These are phyloP conservation scores for Clonostachys sp. DNA, from an alignment of 2,329 filamentous ascomycete genomes.

Conservation along the genomic window DNA sequence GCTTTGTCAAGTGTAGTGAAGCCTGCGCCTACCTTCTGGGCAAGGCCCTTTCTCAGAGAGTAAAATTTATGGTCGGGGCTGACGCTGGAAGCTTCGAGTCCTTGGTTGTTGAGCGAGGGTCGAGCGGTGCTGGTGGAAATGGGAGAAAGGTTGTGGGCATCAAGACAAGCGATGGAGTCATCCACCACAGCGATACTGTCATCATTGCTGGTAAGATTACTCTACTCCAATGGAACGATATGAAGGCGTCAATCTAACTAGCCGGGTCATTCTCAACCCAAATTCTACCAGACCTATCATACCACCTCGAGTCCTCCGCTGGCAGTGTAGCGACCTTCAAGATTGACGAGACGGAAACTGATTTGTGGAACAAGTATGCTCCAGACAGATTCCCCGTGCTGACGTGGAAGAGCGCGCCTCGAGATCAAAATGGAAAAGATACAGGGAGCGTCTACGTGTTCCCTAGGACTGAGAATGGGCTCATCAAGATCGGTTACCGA, in stretches of 20 bases:
- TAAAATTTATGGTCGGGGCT: constrained; percentile 15
- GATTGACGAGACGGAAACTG: constrained; percentile 10
- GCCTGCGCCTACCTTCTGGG: constrained; percentile 11
- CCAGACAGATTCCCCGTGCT: constrained; percentile 22
- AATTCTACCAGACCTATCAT: constrained; percentile 16
- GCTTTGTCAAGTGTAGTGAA: constrained; percentile 11
- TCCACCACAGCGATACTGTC: background rate
- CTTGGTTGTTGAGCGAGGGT: background rate
- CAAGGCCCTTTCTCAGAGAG: constrained; percentile 12
- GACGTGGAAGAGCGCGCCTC: constrained; percentile 20
- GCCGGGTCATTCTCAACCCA: constrained; percentile 24
- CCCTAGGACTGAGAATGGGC: constrained; percentile 15
- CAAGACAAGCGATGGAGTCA: background rate
- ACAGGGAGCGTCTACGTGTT: constrained; percentile 19
- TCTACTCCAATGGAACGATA: constrained; percentile 5
- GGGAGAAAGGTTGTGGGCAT: background rate
- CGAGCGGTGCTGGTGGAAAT: background rate
- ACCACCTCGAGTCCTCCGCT: constrained; percentile 19
- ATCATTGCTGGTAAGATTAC: background rate
- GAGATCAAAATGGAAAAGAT: constrained; percentile 17
- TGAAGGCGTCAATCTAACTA: background rate
- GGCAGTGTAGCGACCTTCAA: constrained; percentile 19
- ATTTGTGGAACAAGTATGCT: constrained; percentile 23
- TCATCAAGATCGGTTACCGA: constrained; percentile 19
- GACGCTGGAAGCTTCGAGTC: constrained; percentile 6